Evolutionary conservation across 2,329 filamentous ascomycete species (phyloP).

Genomic region (Colletotrichum cereale): DNA sequence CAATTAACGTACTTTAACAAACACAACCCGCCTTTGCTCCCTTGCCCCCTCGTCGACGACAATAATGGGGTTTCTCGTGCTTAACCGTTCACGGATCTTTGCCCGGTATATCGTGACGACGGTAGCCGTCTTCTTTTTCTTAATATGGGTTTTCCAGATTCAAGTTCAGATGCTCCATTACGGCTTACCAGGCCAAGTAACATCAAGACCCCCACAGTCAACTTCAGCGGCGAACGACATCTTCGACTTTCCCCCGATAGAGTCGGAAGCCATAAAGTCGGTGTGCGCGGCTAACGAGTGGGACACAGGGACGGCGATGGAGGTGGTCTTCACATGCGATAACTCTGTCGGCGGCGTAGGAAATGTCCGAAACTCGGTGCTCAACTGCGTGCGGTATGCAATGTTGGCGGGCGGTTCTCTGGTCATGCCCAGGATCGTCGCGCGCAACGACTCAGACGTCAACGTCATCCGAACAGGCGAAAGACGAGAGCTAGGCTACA

Average conservation of each 20-base stretch:
- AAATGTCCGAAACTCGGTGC: slow-evolving; percentile 55
- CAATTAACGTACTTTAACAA: no score
- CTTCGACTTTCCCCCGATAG: neutral
- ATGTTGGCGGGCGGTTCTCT: slow-evolving; percentile 53
- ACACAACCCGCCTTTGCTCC: neutral
- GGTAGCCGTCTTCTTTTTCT: neutral
- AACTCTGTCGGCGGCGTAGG: slow-evolving; percentile 54
- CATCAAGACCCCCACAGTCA: neutral
- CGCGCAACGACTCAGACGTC: slow-evolving; percentile 49
- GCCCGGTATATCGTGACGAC: neutral
- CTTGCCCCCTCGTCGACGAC: no score
- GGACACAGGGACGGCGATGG: slow-evolving; percentile 38
- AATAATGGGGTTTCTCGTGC: neutral
- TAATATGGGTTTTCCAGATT: neutral
- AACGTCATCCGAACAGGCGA: slow-evolving; percentile 45
- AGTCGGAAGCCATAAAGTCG: neutral
- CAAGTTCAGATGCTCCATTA: neutral
- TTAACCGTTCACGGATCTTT: neutral
- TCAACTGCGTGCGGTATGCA: slow-evolving; percentile 56
- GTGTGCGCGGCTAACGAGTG: no score
- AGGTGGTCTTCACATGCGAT: slow-evolving; percentile 55
- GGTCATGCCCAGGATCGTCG: slow-evolving; percentile 52
- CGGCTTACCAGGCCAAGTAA: neutral
- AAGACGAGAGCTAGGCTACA: slow-evolving; percentile 45
- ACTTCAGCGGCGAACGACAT: neutral